Base-by-base conservation (phyloP, 257 asterid genomes). In the Lavandula angustifolia region DNA sequence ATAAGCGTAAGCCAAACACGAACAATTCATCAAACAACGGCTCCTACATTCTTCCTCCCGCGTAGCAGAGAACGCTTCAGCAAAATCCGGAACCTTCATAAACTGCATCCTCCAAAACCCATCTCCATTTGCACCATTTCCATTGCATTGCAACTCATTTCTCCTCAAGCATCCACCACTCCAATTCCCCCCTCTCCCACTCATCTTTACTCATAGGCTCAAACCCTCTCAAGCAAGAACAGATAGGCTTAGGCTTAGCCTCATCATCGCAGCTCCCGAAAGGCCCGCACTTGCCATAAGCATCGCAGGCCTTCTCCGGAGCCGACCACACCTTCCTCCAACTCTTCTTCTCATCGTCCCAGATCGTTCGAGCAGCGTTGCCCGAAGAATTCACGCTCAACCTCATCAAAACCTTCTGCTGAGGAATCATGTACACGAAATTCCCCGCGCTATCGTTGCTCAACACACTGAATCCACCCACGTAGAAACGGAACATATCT, bases 131-230 rank as follows among this genome's bases (percentile, higher is more conserved):
- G 0, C 17, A 27, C 17, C 54, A 31, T n/a, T n/a, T n/a, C n/a
- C n/a, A n/a, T n/a, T n/a, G n/a, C 85, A 80, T 52, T 64, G 73
- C 61, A 80, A 29, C 1, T 11, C 51, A 5, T 10, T 72, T 3
- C 9, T 68, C 62, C 85, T 71, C 16, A 1, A 10, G 46, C 85
- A 80, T 0, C 85, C 85, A 7, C 58, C 11, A 5, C 38, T 72
- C 82, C 82, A 75, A 46, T 68, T 77, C 27, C 82, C 82, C 82
- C 0, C 52, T 66, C 7, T 9, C 42, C 85, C 85, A 80, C 44
- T 80, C 82, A 0, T 59, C 64, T 0, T 0, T 4, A 9, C 67
- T 51, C 7, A 1, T 46, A 0, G 85, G 78, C 16, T 70, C 85
- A 41, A 70, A 80, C 32, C 85, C 85, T 59, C 31, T 63, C 69